Base-by-base conservation (phyloP, 2,329 filamentous ascomycete genomes). In the Claviceps sp. region DNA sequence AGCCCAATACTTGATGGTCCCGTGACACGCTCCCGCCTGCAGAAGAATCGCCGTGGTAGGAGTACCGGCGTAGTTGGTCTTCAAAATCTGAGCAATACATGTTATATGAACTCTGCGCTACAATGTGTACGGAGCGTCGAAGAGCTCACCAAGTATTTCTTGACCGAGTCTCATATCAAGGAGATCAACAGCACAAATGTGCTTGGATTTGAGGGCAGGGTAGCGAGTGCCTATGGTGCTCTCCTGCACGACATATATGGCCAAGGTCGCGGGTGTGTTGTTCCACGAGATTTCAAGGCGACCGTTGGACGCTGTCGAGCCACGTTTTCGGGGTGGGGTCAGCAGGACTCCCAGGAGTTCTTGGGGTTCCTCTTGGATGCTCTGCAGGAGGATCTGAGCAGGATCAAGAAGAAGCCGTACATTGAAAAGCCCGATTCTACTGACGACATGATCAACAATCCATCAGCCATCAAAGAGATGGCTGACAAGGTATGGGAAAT, bases 301-400 rank as follows among this genome's bases (percentile, higher is more conserved):
- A 83, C 81, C 2, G 83, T 97, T 52, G 89, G 91, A 40, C 80
- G 81, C 54, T 87, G 86, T 61, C 86, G 88, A 39, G 82, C 86
- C 13, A 81, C 88, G 13, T 97, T 98, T 64, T 91, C 89, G 2
- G 91, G 91, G 3, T 97, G 93, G 68, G 88, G 87, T 3, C 93
- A 98, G 65, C 93, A 98, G 64, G 93, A 98, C 64, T 95, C 93
- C 0, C 93, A 98, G 61, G 93, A 98, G 62, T 97, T 98, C 54
- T 74, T 98, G 20, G 89, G 93, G 42, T 97, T 96, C 65, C 76
- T 98, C 13, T 82, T 98, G 7, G 93, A 98, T 66, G 91, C 87
- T 5, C 74, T 98, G 1, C 91, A 97, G 60, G 93, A 98, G 67
- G 93, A 98, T 64, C 72, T 98, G 43, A 98, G 94, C 64, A 82